A percentile compares a stretch with the other conserved stretches of the same genome.
Evolutionary conservation across 2,329 filamentous ascomycete species (phyloP).

Genomic region (Akanthomyces muscarius): DNA sequence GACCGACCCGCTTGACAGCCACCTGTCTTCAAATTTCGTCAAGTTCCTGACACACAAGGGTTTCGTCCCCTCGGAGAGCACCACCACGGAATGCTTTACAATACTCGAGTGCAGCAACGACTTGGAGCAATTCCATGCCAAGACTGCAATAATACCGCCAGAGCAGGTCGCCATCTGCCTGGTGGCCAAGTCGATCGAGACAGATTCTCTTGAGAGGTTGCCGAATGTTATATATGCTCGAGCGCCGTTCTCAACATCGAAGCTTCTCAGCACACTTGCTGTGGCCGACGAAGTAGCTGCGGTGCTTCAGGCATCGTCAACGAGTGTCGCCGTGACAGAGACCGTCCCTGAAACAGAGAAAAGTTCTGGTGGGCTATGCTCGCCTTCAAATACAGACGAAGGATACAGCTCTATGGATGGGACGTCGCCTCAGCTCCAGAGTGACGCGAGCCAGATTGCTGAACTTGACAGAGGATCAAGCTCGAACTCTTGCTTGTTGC

Average conservation of each 20-base stretch:
- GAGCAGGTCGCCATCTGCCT: not conserved
- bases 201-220: not conserved
- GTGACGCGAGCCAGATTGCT: not conserved
- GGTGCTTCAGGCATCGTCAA: not conserved
- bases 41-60: not conserved
- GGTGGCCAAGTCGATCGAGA: not conserved
- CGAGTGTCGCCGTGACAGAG: not conserved
- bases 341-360: not conserved
- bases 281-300: not conserved
- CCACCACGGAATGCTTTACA: not conserved
- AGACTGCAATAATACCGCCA: not conserved
- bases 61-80: not conserved
- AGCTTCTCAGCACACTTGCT: not conserved
- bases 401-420: not conserved
- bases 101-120: not conserved
- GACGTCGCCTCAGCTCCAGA: not conserved
- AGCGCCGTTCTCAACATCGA: not conserved
- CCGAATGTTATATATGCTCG: not conserved
- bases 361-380: not conserved
- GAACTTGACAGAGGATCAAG: not conserved
- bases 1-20: not conserved
- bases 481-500: not conserved
- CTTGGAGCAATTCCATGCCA: not conserved
- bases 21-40: not conserved
- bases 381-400: not conserved